Base-by-base conservation (phyloP, 2,329 filamentous ascomycete genomes). In the Aspergillus oerlinghausenensis region DNA sequence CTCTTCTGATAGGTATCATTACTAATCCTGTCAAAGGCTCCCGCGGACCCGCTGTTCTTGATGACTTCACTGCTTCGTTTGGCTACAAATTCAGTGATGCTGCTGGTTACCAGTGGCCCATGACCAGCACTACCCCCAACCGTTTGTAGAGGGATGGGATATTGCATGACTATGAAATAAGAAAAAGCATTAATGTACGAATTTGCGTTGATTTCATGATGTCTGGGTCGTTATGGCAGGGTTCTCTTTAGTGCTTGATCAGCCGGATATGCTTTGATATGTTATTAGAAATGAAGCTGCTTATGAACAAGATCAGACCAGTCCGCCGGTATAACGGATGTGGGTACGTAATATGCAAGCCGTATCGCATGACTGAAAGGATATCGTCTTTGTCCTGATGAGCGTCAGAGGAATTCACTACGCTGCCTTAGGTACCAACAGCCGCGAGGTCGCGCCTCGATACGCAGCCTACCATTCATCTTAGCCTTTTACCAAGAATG, bases 61-160 rank as follows among this genome's bases (percentile, higher is more conserved):
- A 99, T 68, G 94, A 99, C 79, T 99, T 99, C 80, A 97, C 93
- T 32, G 89, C 92, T 43, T 96, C 92, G 5, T 99, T 96, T 73
- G 94, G 94, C 63, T 99, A 99, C 84, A 97, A 96, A 78, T 99
- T 99, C 82, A 95, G 90, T 73, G 94, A 99, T 70, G 91, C 92
- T 60, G 90, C 92, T 66, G 92, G 92, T 55, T 96, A 96, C 80
- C 91, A 96, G 78, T 97, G 92, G 92, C 90, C 91, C 38, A 89
- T 90, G 57, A 90, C 88, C 57, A 47, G 43, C 21, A 86, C 86
- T 62, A 80, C 82, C 56, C 84, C 85, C 57, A 92, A 90, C 82
- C 92, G 92, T 82, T 85, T 95, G 82, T 95, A 87, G 85, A 63
- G 25, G 23, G 49, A 55, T 43, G 43, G 55, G 5, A 50, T 50